Base-by-base conservation (phyloP, 1,284 basidiomycete species). In the Cutaneotrichosporon mucoides region DNA sequence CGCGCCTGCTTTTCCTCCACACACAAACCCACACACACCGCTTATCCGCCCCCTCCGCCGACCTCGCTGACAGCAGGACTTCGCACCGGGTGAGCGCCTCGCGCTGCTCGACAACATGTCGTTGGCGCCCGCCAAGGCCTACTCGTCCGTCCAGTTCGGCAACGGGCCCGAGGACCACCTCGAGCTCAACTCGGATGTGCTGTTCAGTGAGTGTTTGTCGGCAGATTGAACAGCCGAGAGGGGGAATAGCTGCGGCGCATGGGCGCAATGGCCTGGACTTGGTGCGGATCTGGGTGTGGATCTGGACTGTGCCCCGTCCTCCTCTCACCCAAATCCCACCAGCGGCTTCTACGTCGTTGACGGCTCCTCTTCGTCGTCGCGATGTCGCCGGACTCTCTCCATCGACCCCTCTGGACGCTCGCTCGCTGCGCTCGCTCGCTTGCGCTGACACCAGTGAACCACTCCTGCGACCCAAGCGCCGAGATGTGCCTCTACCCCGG, bases 401-500 rank as follows among this genome's bases (percentile, higher is more conserved):
- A 2, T 6, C 42, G 6, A 5, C 13, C 6, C 11, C 13, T 6
- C 35, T 49, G n/a, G n/a, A n/a, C n/a, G 42, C 35, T 38, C 10
- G 35, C 38, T 16, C 37, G 8, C 15, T 33, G 49, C 41, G n/a
- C n/a, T 45, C 43, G 43, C 5, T 40, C 10, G 4, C 43, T 36
- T 6, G 16, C 6, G 46, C 57, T 63, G 36, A 63, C 48, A 2
- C n/a, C 60, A 79, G 82, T 85, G 67, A 87, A 87, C 72, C 86
- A 87, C 70, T 87, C 85, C 6, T 88, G 86, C 73, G 80, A 82
- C 15, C 86, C 86, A 2, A 85, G 84, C 57, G 79, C 81, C 53
- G 82, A 80, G 4, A 82, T 87, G 69, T 80, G 83, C 65, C 68
- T 87, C 4, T 80, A 82, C 16, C 77, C 81, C 46, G 79, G 79